Base-by-base conservation (phyloP, 73 alveolate species). In the Paraurostyla sp. region DNA sequence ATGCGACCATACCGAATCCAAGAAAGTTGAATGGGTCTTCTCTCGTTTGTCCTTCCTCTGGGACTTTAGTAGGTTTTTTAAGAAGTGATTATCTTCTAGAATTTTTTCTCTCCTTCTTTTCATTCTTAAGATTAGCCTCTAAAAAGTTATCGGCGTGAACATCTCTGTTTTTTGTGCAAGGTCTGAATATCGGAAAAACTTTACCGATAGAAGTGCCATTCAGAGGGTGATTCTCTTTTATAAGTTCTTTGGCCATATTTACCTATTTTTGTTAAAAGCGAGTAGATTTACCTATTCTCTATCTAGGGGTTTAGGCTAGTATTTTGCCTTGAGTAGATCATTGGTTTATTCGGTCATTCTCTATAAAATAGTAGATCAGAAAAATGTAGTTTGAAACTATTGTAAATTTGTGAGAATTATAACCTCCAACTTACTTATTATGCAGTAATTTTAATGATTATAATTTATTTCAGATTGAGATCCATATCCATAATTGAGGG, bases 1-100 rank as follows among this genome's bases (percentile, higher is more conserved):
- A 78, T 4, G 89, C 89, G 11, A 78, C 63, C 89, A 78, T 78
- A 9, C 89, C 89, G 46, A 78, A 78, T 11, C 89, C 89, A 18
- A 78, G 43, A 18, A 43, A 40, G 63, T 50, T 30, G 43, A 78
- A 52, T 4, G 89, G 89, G 52, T 78, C 89, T 42, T 69, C 27
- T 25, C 18, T 36, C 30, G 16, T 36, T 3, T 7, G 54, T 7
- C 30, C 80, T 62, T 62, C 32, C 35, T 43, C 9, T 6, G 32
- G 13, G 57, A 18, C 27, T 62, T 52, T 52, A 6, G 13, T 13
- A 52, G 69, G 30, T n/a, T 52, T 52, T 35, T 35, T 52, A 25
- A 52, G 13, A 11, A 16, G 7, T 11, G 56, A 7, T 45, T 45
- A 45, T 16, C 56, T 45, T 16, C 7, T 45, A 45, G 56, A 7